A percentile compares a stretch with the other conserved stretches of the same genome.
Conservation (phyloP, 2,329 filamentous ascomycete species). For the Xylariomycetidae sp. region DNA sequence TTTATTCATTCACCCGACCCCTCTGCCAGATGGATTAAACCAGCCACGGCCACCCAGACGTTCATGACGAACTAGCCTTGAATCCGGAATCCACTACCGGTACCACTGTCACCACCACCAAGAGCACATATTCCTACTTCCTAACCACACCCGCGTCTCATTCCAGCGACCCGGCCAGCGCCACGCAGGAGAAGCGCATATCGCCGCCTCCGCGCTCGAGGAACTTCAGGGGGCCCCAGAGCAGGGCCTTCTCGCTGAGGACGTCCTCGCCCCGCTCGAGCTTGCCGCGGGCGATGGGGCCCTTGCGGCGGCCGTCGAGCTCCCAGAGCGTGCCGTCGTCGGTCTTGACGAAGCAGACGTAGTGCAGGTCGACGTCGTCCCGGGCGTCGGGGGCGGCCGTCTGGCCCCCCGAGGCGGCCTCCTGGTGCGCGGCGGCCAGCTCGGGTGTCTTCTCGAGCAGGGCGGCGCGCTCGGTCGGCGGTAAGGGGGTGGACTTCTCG, state of each 20-base stretch:
- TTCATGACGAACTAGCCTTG: no score
- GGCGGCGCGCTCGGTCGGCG: constrained; percentile 60
- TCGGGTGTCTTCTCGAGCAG: constrained; percentile 72
- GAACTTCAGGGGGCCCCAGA: constrained; percentile 60
- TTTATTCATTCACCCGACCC: no score
- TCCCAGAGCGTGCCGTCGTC: constrained; percentile 59
- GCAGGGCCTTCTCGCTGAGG: constrained; percentile 68
- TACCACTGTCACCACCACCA: no score
- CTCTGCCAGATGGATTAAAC: no score
- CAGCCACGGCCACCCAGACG: no score
- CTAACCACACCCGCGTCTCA: constrained; percentile 28
- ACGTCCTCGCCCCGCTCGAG: constrained; percentile 63
- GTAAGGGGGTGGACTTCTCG: constrained; percentile 63
- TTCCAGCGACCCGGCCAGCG: constrained; percentile 47
- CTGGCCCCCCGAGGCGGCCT: constrained; percentile 72
- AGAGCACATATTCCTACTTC: no score
- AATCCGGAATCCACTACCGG: no score
- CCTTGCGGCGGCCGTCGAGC: constrained; percentile 55
- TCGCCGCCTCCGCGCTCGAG: constrained; percentile 52
- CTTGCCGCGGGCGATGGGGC: constrained; percentile 50
- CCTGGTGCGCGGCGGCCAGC: constrained; percentile 73
- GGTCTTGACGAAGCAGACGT: constrained; percentile 86
- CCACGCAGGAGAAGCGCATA: constrained; percentile 55
- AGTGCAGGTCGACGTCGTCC: constrained; percentile 89
- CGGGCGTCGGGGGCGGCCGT: constrained; percentile 72